These are phyloP conservation scores for Prunus davidiana DNA, from an alignment of 306 rosid genomes.

Conservation along the genomic window DNA sequence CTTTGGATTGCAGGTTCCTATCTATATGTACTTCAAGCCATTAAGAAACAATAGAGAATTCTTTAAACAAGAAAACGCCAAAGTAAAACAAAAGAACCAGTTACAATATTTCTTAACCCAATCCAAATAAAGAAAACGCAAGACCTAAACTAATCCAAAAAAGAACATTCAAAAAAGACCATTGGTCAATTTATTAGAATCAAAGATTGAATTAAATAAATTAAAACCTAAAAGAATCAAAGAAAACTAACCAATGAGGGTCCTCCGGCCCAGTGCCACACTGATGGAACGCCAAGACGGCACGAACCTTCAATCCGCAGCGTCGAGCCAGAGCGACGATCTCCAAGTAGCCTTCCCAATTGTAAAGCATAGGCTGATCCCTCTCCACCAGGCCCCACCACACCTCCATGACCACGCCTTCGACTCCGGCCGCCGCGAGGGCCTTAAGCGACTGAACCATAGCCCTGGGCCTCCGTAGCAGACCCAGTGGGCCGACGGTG, in stretches of 20 bases:
- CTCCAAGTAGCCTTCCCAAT: conserved; percentile 73
- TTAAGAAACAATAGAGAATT: neutral
- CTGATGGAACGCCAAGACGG: conserved; percentile 73
- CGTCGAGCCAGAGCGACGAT: conserved; percentile 54
- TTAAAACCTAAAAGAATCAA: neutral
- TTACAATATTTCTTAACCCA: neutral
- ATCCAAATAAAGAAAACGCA: neutral
- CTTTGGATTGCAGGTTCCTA: neutral
- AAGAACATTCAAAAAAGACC: neutral
- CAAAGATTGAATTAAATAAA: neutral
- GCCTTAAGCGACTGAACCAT: conserved; percentile 56
- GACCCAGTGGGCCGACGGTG: conserved; percentile 37
- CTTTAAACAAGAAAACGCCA: neutral
- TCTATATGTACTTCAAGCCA: neutral
- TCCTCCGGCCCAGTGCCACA: conserved; percentile 51
- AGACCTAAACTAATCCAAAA: neutral
- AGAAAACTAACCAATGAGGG: conserved; percentile 53
- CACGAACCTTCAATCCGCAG: conserved; percentile 74
- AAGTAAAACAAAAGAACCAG: neutral
- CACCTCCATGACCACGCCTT: conserved; percentile 82
- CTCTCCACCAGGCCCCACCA: conserved; percentile 96
- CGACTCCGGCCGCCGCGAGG: conserved; percentile 67
- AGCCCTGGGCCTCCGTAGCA: conserved; percentile 38
- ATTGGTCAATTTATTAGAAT: neutral
- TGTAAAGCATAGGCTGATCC: conserved; percentile 59